Evolutionary conservation across 169 alveolate species (phyloP).

Genomic region (Perkinsus marinus): DNA sequence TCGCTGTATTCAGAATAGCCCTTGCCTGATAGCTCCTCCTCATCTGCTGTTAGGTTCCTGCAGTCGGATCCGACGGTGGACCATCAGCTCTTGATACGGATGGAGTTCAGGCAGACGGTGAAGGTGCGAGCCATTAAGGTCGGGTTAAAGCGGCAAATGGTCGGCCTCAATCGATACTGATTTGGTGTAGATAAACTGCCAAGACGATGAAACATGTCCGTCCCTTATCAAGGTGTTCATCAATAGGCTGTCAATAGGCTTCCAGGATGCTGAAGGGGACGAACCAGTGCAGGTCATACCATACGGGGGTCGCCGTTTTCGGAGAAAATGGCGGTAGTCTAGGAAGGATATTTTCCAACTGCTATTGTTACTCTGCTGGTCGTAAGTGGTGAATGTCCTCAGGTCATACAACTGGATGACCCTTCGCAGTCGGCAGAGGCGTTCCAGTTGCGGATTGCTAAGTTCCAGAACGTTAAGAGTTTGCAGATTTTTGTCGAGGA

Average conservation of each 20-base stretch:
- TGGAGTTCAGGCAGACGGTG: neutral
- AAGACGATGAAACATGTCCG: neutral
- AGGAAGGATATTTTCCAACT: too few species aligned
- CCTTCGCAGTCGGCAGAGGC: neutral
- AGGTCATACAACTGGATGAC: neutral
- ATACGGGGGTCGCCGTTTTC: neutral
- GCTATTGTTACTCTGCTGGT: too few species aligned
- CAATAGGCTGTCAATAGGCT: neutral
- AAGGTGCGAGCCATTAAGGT: neutral
- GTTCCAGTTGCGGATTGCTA: neutral
- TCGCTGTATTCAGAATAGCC: neutral
- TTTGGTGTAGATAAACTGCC: neutral
- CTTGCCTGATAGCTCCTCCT: neutral
- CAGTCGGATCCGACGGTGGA: slow-evolving; percentile 1
- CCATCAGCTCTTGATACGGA: neutral
- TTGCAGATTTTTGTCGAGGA: neutral
- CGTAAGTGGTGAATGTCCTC: neutral
- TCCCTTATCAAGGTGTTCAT: neutral
- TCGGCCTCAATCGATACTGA: neutral
- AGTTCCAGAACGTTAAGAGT: slow-evolving; percentile 1
- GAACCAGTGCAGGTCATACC: neutral
- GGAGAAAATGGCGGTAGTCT: neutral
- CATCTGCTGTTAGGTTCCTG: neutral
- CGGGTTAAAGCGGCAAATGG: neutral
- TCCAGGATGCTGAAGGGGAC: neutral